Percentiles rank a stretch among this genome's conserved stretches.
Evolutionary conservation across 306 rosid species (phyloP).

Genomic region (Prunus davidiana): DNA sequence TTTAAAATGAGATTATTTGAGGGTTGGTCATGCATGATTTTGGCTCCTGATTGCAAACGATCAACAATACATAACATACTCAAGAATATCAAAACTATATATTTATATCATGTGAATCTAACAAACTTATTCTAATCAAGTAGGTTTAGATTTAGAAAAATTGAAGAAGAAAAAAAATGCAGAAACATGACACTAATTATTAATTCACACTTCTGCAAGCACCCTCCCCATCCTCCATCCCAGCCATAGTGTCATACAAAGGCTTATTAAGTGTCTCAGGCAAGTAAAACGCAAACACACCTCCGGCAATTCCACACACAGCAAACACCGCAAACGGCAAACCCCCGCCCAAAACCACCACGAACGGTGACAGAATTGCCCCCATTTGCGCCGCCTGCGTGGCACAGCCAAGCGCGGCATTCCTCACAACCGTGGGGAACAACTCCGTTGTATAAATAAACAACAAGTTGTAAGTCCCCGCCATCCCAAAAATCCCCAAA

Average conservation of each 20-base stretch:
- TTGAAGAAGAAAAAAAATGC: neutral
- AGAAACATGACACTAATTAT: too few species aligned
- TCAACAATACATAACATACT: neutral
- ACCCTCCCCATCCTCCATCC: conserved; percentile 49
- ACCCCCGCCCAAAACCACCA: conserved; percentile 75
- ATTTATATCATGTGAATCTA: neutral
- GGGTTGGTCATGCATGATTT: neutral
- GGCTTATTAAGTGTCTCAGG: conserved; percentile 87
- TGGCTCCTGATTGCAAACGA: neutral
- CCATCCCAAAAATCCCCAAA: conserved; percentile 87
- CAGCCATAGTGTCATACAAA: conserved; percentile 70
- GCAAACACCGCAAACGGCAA: conserved; percentile 71
- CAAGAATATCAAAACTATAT: neutral
- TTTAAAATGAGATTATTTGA: too few species aligned
- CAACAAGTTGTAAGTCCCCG: conserved; percentile 77
- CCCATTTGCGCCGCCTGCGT: conserved; percentile 87
- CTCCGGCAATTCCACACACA: conserved; percentile 59
- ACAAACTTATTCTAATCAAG: neutral
- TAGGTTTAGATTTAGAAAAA: neutral
- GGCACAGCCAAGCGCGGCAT: conserved; percentile 66
- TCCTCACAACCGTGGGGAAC: conserved; percentile 90
- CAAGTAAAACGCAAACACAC: conserved; percentile 62
- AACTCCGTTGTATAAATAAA: conserved; percentile 78
- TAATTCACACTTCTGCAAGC: neutral
- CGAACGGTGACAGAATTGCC: conserved; percentile 78